phyloP scores from a whole-genome alignment of 371 early-diverging fungal genomes.

The Mortierella sp. region DNA sequence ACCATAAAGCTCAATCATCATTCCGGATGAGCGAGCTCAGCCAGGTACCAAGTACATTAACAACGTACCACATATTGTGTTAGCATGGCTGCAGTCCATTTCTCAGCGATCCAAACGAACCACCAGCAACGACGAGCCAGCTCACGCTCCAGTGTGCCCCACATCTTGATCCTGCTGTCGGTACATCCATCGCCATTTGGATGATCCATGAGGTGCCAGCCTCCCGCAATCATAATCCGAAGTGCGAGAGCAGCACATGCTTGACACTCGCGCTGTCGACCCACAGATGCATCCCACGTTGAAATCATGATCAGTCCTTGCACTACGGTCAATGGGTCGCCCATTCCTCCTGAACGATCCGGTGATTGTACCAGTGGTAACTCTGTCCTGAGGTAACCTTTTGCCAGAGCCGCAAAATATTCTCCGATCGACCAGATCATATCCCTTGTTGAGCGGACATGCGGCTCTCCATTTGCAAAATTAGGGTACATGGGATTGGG shows the following conservation, averaged over 20 bases:
- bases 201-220: conserved; percentile 54
- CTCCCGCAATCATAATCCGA: conserved; percentile 54
- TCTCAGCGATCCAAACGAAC: conserved; percentile 47
- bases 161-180: conserved; percentile 50
- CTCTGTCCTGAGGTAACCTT: conserved; percentile 48
- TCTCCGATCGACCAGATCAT: conserved; percentile 53
- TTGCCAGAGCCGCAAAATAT: conserved; percentile 48
- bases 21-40: too few species aligned
- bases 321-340: conserved; percentile 51
- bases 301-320: conserved; percentile 52
- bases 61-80: conserved; percentile 53
- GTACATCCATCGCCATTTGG: conserved; percentile 53
- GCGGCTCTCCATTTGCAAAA: conserved; percentile 46
- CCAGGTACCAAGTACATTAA: background rate
- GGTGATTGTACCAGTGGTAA: conserved; percentile 50
- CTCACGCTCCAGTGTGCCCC: conserved; percentile 54
- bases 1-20: too few species aligned
- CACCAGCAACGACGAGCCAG: conserved; percentile 56
- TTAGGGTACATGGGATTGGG: conserved; percentile 47
- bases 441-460: conserved; percentile 43
- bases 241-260: conserved; percentile 49
- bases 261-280: conserved; percentile 52
- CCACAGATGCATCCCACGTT: conserved; percentile 51
- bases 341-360: conserved; percentile 48
- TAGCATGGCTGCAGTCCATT: conserved; percentile 48